Percentiles rank a stretch among this genome's conserved stretches.
Conservation (phyloP, 2,329 filamentous ascomycete genomes). For the Scopulariopsis brevicaulis region DNA sequence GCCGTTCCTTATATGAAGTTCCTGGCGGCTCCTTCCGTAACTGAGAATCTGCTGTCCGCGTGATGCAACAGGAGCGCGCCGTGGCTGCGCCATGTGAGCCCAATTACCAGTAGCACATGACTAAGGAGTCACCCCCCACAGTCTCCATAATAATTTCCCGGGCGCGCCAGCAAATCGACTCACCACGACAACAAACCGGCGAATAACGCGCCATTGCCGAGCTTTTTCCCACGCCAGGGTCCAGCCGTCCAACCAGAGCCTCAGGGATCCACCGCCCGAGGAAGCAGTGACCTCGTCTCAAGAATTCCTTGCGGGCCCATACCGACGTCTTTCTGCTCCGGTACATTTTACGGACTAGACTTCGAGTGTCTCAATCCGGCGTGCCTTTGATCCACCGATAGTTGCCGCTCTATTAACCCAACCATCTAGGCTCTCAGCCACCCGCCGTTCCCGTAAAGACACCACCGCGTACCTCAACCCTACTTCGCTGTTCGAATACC, state of each 20-base stretch:
- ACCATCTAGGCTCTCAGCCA: not conserved
- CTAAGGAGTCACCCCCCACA: not conserved
- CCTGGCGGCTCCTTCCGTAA: too few species aligned
- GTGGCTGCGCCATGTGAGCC: not conserved
- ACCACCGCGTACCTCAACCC: not conserved
- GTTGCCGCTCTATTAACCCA: not conserved
- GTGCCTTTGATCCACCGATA: not conserved
- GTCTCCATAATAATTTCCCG: not conserved
- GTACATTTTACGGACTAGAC: not conserved
- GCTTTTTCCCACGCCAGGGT: slow-evolving; percentile 1
- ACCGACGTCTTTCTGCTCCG: not conserved
- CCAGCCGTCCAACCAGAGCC: not conserved
- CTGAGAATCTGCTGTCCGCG: not conserved
- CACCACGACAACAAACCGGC: slow-evolving; percentile 6
- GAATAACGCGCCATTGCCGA: slow-evolving; percentile 3
- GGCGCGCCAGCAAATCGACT: slow-evolving; percentile 2
- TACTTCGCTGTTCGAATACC: not conserved
- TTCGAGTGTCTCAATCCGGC: not conserved
- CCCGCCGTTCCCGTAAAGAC: not conserved
- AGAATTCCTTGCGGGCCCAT: not conserved
- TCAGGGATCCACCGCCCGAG: not conserved
- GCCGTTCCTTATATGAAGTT: too few species aligned
- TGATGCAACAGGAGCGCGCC: not conserved
- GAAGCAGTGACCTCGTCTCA: not conserved
- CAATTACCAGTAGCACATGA: not conserved